These are phyloP conservation scores for Allantophomopsis lycopodina DNA, from an alignment of 2,329 filamentous ascomycete genomes.

Conservation along the genomic window DNA sequence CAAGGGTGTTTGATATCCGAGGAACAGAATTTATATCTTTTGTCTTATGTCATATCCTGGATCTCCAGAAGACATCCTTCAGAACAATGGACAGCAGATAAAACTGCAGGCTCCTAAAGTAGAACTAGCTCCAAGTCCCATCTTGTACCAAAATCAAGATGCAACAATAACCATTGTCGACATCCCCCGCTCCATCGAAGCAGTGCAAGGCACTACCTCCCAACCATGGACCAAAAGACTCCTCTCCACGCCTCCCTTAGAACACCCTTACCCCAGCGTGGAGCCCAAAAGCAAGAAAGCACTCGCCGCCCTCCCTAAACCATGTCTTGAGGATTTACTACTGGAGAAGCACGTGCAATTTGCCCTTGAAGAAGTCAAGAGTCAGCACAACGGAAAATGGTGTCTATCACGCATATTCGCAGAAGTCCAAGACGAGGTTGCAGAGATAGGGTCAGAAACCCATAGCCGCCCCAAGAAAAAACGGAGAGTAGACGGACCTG, in stretches of 20 bases:
- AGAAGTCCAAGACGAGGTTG: background rate
- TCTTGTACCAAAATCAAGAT: constrained; percentile 39
- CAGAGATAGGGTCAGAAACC: background rate
- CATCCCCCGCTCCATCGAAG: constrained; percentile 55
- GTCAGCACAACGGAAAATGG: constrained; percentile 19
- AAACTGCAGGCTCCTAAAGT: no score
- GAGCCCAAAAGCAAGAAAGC: constrained; percentile 33
- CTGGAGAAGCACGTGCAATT: constrained; percentile 13
- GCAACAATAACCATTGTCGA: constrained; percentile 46
- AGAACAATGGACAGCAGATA: no score
- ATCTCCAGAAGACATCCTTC: no score
- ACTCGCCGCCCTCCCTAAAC: constrained; percentile 5
- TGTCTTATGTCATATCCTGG: no score
- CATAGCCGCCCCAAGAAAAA: background rate
- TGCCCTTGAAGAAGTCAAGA: constrained; percentile 10
- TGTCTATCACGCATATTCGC: constrained; percentile 11
- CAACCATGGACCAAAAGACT: constrained; percentile 5
- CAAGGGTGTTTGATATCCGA: no score
- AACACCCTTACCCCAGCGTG: constrained; percentile 31
- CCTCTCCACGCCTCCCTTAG: constrained; percentile 24
- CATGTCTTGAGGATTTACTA: constrained; percentile 12
- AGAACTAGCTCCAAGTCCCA: constrained; percentile 8
- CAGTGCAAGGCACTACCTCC: constrained; percentile 34
- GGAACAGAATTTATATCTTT: no score
- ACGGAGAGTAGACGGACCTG: background rate